Percentiles rank a stretch among this genome's conserved stretches.
Evolutionary conservation across 2,329 filamentous ascomycete species (phyloP).

Genomic region (Cladophialophora chaetospira): DNA sequence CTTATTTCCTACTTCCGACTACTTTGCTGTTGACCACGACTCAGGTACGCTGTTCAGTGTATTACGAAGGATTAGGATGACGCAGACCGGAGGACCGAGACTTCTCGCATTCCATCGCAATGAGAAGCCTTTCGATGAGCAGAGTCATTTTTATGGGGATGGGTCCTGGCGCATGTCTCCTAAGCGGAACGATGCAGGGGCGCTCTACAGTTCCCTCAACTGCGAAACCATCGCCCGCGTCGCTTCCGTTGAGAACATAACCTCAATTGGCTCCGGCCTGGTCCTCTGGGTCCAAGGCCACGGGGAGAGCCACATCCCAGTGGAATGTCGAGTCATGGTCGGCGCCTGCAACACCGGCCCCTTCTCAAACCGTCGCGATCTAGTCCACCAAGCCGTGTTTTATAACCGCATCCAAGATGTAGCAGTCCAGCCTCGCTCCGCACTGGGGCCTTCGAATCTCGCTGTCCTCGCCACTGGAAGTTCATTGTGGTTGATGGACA

Average conservation of each 20-base stretch:
- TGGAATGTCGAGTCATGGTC: not conserved
- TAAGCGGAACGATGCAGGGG: too few relatives aligned
- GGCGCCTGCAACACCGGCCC: not conserved
- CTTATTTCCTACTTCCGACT: not conserved
- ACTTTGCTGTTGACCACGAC: not conserved
- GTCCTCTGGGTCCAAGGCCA: not conserved
- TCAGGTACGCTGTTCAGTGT: not conserved
- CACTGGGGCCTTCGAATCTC: not conserved
- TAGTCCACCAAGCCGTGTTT: not conserved
- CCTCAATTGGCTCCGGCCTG: not conserved
- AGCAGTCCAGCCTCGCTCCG: not conserved
- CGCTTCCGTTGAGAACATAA: not conserved
- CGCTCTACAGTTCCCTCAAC: not conserved
- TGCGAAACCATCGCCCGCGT: not conserved
- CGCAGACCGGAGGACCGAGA: not conserved
- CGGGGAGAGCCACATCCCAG: not conserved
- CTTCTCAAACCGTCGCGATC: not conserved
- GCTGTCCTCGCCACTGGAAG: not conserved
- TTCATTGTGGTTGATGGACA: conserved; percentile 1
- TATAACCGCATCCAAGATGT: not conserved
- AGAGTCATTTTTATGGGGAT: too few relatives aligned
- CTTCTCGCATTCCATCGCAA: not conserved
- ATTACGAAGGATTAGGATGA: not conserved
- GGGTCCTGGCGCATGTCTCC: too few relatives aligned
- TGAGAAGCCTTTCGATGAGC: not conserved